Base-by-base conservation (phyloP, 2,329 filamentous ascomycete genomes). In the Madurella fahalii region DNA sequence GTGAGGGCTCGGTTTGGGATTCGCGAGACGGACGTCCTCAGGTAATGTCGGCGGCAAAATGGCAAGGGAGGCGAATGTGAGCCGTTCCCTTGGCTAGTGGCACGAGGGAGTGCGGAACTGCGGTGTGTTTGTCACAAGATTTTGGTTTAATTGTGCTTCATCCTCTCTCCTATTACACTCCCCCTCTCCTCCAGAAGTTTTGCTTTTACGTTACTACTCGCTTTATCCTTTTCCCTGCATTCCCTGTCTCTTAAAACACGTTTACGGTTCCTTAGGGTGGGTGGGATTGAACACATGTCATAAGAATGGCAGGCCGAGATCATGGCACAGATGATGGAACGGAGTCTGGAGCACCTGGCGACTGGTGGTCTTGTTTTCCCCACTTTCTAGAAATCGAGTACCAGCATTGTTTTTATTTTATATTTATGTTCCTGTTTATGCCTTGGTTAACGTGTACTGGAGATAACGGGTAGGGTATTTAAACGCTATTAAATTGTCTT, bases 351-450 rank as follows among this genome's bases (percentile, higher is more conserved):
- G 60, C 53, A 46, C 32, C 42, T 42, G 49, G 50, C n/a, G 40
- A 17, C 18, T 32, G 31, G 31, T 15, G 47, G 46, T 41, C 13
- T 18, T 47, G 25, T 37, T 58, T 50, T n/a, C 41, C 32, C 47
- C 31, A 16, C 40, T 47, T 52, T 51, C 40, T 20, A 50, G 50
- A 53, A 49, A 40, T 47, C n/a, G 44, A 51, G 41, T 52, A 88
- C 45, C 78, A 52, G 37, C 20, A 37, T 40, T 43, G 1, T 44
- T 20, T 44, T 42, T 34, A 5, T 34, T 46, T n/a, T n/a, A n/a
- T n/a, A n/a, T n/a, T n/a, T n/a, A n/a, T n/a, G n/a, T n/a, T n/a
- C n/a, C n/a, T n/a, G n/a, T n/a, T n/a, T n/a, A n/a, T n/a, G n/a
- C n/a, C 9, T 12, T 20, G 16, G 9, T 11, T 11, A 37, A 11